Conservation (phyloP, 2,329 filamentous ascomycete species). For the Talaromyces piceae region DNA sequence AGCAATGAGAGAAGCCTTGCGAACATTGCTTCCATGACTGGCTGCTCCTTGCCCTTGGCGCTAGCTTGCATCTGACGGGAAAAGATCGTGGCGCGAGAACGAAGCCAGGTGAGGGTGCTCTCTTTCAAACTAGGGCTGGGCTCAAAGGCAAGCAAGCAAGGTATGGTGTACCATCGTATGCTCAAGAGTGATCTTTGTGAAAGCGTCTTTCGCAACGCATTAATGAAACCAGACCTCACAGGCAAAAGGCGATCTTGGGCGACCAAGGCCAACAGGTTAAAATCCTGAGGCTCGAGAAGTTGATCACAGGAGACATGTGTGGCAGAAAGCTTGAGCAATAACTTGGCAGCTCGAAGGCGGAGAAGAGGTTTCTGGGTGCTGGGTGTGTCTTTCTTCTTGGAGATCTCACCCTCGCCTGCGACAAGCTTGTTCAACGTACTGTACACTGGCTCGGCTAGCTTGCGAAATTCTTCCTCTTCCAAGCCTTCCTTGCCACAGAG, state of each 20-base stretch:
- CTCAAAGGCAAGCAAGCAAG: constrained; percentile 89
- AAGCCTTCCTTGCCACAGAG: constrained; percentile 58
- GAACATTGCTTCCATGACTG: constrained; percentile 71
- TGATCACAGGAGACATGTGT: constrained; percentile 65
- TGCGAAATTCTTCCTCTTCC: constrained; percentile 37
- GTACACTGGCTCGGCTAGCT: constrained; percentile 60
- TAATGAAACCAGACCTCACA: constrained; percentile 72
- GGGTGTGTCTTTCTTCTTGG: constrained; percentile 67
- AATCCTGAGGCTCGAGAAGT: constrained; percentile 62
- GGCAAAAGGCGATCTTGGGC: constrained; percentile 68
- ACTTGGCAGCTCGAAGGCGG: constrained; percentile 70
- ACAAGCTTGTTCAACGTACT: constrained; percentile 72
- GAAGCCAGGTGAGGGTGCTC: constrained; percentile 79
- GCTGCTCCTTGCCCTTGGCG: constrained; percentile 41
- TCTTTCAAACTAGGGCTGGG: constrained; percentile 65
- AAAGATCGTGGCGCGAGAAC: constrained; percentile 66
- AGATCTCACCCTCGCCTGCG: constrained; percentile 68
- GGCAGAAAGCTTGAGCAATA: constrained; percentile 76
- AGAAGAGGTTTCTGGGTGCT: constrained; percentile 71
- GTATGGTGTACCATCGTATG: constrained; percentile 77
- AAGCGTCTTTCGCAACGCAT: constrained; percentile 69
- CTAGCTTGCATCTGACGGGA: constrained; percentile 36
- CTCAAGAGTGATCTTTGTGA: constrained; percentile 59
- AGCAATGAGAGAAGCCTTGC: constrained; percentile 78
- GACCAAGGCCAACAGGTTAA: constrained; percentile 73